phyloP scores from a whole-genome alignment of 2,329 filamentous ascomycete genomes.

The Huntiella moniliformis region DNA sequence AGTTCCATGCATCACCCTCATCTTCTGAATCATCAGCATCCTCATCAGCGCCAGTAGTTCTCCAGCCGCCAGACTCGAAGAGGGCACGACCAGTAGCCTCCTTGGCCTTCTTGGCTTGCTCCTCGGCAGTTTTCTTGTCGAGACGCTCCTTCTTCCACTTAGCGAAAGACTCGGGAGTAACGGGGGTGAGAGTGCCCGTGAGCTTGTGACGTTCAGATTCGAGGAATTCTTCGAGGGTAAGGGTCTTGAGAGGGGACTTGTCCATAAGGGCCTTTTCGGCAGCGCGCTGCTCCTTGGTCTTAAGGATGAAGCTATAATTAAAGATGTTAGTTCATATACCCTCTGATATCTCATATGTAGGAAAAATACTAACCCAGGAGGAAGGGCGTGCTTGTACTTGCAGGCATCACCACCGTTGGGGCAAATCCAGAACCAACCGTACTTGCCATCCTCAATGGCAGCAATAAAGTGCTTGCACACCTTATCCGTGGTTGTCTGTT shows the following conservation, averaged over 20 bases:
- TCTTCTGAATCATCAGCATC: conserved; percentile 43
- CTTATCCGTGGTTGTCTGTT: conserved; percentile 86
- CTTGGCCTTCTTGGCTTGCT: conserved; percentile 75
- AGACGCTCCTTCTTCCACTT: conserved; percentile 94
- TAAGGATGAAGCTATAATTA: conserved; percentile 61
- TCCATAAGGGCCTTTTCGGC: conserved; percentile 92
- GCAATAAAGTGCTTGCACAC: conserved; percentile 98
- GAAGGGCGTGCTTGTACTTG: conserved; percentile 94
- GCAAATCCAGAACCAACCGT: conserved; percentile 98
- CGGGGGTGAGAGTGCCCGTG: conserved; percentile 75
- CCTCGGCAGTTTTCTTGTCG: conserved; percentile 89
- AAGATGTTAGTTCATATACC: background rate
- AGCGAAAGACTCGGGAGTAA: conserved; percentile 79
- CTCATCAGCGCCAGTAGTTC: conserved; percentile 44
- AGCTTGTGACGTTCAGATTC: conserved; percentile 94
- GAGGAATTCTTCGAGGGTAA: conserved; percentile 92
- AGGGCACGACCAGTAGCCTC: conserved; percentile 87
- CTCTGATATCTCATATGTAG: background rate
- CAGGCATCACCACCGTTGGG: conserved; percentile 93
- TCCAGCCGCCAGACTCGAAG: conserved; percentile 95
- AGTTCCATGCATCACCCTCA: conserved; percentile 46
- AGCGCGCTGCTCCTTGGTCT: conserved; percentile 91
- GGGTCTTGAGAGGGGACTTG: conserved; percentile 82
- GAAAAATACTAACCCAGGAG: conserved; percentile 55
- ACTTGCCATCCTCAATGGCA: conserved; percentile 94